These are phyloP conservation scores for Epichloe typhina DNA, from an alignment of 2,329 filamentous ascomycete species.

Conservation along the genomic window DNA sequence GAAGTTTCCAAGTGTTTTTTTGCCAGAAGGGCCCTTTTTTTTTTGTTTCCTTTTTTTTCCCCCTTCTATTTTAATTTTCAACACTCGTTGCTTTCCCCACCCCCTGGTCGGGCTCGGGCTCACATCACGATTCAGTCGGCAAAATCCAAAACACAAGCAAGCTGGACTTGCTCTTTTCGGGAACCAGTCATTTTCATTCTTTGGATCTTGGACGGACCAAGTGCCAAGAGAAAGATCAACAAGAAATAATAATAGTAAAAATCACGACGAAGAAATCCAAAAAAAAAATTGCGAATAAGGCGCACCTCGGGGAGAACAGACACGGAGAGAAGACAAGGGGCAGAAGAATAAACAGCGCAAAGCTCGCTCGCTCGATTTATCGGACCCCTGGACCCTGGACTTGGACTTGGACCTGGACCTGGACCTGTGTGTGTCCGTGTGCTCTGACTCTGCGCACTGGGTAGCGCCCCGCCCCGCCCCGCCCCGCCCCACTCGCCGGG, in stretches of 20 bases:
- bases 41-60: too few relatives aligned
- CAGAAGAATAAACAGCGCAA: background rate
- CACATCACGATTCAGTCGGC: too few relatives aligned
- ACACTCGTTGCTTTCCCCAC: too few relatives aligned
- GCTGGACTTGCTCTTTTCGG: too few relatives aligned
- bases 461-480: background rate
- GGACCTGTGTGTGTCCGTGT: background rate
- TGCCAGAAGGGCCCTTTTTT: slow-evolving; percentile 2
- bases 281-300: background rate
- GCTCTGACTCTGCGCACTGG: background rate
- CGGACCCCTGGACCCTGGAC: slow-evolving; percentile 10
- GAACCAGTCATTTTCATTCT: too few relatives aligned
- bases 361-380: slow-evolving; percentile 1
- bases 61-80: too few relatives aligned
- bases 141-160: too few relatives aligned
- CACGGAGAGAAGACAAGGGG: background rate
- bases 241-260: slow-evolving; percentile 1
- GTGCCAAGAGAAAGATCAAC: too few relatives aligned
- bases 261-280: background rate
- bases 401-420: slow-evolving; percentile 4
- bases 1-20: slow-evolving; percentile 34
- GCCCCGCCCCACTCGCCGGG: background rate
- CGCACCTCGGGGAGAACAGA: background rate
- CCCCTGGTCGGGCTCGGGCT: too few relatives aligned
- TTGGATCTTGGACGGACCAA: too few relatives aligned